Conservation (phyloP, 176 grass and related monocot genomes). For the Secale cereale region DNA sequence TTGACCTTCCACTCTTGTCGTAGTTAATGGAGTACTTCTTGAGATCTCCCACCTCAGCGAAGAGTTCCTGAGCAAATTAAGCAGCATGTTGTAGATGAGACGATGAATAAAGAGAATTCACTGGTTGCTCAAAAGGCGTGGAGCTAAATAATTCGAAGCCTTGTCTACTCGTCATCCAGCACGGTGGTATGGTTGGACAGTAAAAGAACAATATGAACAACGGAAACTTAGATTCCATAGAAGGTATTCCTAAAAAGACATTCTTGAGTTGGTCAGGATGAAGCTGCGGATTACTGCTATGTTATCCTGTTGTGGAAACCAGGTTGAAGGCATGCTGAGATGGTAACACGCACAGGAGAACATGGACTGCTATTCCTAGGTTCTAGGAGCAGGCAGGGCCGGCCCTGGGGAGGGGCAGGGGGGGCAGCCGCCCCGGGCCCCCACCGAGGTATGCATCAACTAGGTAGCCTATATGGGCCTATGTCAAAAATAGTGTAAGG, state of each 20-base stretch:
- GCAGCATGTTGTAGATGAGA: neutral
- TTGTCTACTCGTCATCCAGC: neutral
- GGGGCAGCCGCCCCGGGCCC: too few species aligned
- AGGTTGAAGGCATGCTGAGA: neutral
- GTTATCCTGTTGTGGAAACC: neutral
- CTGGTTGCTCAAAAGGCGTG: neutral
- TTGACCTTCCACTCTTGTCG: conserved; percentile 64
- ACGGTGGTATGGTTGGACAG: neutral
- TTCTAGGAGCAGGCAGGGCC: neutral
- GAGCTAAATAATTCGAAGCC: neutral
- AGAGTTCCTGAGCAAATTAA: conserved; percentile 49
- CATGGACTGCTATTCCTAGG: neutral
- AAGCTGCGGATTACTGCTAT: neutral
- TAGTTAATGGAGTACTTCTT: conserved; percentile 65
- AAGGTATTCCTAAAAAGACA: neutral
- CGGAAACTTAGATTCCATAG: neutral
- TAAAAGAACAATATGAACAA: neutral
- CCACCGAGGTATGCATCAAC: too few species aligned
- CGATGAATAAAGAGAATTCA: neutral
- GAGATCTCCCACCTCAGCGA: conserved; percentile 56
- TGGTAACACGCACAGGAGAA: neutral
- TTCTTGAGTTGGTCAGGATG: neutral
- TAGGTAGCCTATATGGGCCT: too few species aligned
- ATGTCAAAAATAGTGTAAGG: too few species aligned
- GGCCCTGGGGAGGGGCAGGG: too few species aligned